Percentiles rank a stretch among this genome's conserved stretches.
phyloP scores from a whole-genome alignment of 2,329 filamentous ascomycete genomes.

The Paecilomyces sp. region DNA sequence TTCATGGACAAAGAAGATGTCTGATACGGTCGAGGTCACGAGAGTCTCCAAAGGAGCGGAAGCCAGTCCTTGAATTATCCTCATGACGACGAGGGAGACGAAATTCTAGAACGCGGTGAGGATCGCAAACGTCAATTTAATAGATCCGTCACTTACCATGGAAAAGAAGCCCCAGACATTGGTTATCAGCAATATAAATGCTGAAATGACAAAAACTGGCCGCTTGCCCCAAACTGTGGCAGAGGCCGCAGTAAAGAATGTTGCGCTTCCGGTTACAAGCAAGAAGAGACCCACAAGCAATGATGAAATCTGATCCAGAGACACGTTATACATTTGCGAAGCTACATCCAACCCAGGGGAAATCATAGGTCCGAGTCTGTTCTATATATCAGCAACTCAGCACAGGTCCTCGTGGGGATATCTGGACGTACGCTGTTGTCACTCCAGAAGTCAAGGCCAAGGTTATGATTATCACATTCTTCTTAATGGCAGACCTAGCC shows the following conservation, averaged over 20 bases:
- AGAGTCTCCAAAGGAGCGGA: constrained; percentile 10
- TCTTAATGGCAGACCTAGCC: constrained; percentile 13
- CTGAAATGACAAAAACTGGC: constrained; percentile 31
- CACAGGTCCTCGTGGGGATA: neutral
- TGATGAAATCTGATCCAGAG: constrained; percentile 29
- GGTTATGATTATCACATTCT: constrained; percentile 17
- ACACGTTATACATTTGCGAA: constrained; percentile 28
- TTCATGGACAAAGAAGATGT: constrained; percentile 13
- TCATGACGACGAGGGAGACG: constrained; percentile 26
- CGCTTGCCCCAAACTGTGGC: constrained; percentile 30
- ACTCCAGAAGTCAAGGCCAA: constrained; percentile 19
- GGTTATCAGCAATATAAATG: constrained; percentile 25
- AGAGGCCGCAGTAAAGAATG: constrained; percentile 36
- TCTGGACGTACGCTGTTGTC: constrained; percentile 13
- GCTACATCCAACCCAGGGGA: constrained; percentile 31
- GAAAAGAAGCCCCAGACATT: constrained; percentile 36
- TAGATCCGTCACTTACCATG: constrained; percentile 8
- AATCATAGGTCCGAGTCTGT: constrained; percentile 35
- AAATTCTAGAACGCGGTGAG: constrained; percentile 19
- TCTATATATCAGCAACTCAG: neutral
- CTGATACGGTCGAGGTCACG: constrained; percentile 10
- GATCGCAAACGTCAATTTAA: neutral
- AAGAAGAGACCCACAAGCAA: constrained; percentile 26
- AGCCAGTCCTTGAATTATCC: constrained; percentile 11
- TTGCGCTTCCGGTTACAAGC: constrained; percentile 34